phyloP scores from a whole-genome alignment of 176 grass and related monocot genomes.

The Urochloa ruziziensis region DNA sequence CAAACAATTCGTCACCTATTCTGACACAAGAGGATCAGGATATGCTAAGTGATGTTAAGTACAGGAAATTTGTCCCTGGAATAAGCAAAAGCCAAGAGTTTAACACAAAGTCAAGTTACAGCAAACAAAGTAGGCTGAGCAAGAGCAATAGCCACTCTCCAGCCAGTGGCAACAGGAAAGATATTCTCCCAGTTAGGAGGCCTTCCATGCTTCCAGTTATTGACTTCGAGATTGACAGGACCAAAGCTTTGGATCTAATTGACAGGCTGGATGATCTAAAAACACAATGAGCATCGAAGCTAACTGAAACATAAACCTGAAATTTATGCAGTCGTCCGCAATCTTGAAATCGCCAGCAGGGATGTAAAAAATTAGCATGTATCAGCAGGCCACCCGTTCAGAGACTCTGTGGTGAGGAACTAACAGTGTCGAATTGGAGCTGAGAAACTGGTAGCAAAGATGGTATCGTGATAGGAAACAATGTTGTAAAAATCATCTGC shows the following conservation, averaged over 20 bases:
- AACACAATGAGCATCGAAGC: conserved; percentile 34
- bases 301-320: conserved; percentile 15
- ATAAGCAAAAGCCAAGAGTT: conserved; percentile 99
- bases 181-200: conserved; percentile 46
- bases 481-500: conserved; percentile 19
- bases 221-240: conserved; percentile 74
- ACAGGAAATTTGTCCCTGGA: conserved; percentile 71
- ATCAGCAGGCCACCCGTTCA: conserved; percentile 25
- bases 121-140: conserved; percentile 70
- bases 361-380: conserved; percentile 2
- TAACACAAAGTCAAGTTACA: conserved; percentile 48
- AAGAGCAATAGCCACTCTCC: conserved; percentile 95
- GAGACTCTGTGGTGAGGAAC: conserved; percentile 17
- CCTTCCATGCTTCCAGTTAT: conserved; percentile 71
- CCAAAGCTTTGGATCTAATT: conserved; percentile 87
- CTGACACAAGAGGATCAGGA: conserved; percentile 85
- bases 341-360: conserved; percentile 15
- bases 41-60: conserved; percentile 84
- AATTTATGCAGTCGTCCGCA: conserved; percentile 13
- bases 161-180: conserved; percentile 49
- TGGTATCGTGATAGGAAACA: conserved; percentile 26
- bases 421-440: conserved; percentile 14
- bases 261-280: conserved; percentile 77
- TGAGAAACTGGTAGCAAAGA: conserved; percentile 22
- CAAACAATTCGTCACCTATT: conserved; percentile 44